phyloP scores from a whole-genome alignment of 2,329 filamentous ascomycete species.

The Raffaelea deltoideospora region DNA sequence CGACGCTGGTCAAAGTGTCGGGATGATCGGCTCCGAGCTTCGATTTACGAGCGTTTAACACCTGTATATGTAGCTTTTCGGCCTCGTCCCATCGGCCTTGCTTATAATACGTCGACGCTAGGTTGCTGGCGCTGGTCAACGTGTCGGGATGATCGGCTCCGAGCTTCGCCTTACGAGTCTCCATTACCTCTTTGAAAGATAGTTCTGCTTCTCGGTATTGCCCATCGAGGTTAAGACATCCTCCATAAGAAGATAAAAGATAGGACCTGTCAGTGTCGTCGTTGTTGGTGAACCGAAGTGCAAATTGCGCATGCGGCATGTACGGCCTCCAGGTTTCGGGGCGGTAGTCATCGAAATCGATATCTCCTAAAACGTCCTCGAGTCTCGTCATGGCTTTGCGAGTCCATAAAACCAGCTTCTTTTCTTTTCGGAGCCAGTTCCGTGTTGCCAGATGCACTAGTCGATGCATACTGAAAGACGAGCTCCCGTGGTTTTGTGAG shows the following conservation, averaged over 20 bases:
- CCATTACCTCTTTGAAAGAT: neutral
- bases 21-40: conserved; percentile 1
- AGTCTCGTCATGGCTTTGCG: conserved; percentile 6
- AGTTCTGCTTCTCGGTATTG: conserved; percentile 2
- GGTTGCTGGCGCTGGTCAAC: neutral
- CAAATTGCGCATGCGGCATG: conserved; percentile 3
- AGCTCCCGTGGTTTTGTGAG: conserved; percentile 5
- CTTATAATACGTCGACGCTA: neutral
- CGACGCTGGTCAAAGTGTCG: conserved; percentile 1
- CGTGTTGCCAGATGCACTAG: conserved; percentile 16
- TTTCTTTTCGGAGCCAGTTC: conserved; percentile 13
- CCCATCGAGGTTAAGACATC: conserved; percentile 4
- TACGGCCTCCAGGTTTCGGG: conserved; percentile 1
- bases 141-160: conserved; percentile 2
- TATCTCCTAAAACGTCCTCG: conserved; percentile 3
- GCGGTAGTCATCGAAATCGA: neutral
- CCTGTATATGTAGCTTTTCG: conserved; percentile 5
- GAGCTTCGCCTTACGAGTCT: neutral
- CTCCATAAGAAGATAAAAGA: neutral
- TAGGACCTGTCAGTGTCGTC: no score
- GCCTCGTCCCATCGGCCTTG: conserved; percentile 5
- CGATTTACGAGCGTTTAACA: neutral
- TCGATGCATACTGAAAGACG: conserved; percentile 16
- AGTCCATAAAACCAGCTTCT: neutral
- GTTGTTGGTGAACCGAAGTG: neutral